Evolutionary conservation across 192 early-diverging fungal genomes (phyloP).

Genomic region (Lobosporangium transversale): DNA sequence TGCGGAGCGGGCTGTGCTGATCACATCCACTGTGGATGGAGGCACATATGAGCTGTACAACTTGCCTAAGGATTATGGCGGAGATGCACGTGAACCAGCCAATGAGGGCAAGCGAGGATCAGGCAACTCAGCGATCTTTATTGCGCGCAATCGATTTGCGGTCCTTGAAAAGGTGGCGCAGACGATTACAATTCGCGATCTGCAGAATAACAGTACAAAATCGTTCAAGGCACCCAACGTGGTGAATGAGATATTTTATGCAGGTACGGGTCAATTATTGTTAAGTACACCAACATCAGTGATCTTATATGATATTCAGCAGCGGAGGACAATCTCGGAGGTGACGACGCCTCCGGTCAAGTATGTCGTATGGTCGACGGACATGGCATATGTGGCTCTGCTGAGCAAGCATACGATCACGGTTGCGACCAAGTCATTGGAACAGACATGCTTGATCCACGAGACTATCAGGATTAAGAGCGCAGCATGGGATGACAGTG

Average conservation of each 20-base stretch:
- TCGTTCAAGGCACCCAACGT: conserved; percentile 82
- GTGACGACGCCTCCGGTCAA: conserved; percentile 87
- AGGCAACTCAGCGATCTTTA: conserved; percentile 89
- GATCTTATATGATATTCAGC: conserved; percentile 91
- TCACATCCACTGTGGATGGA: conserved; percentile 86
- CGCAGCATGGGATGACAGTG: conserved; percentile 93
- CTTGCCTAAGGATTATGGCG: conserved; percentile 76
- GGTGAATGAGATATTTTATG: conserved; percentile 85
- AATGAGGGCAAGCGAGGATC: conserved; percentile 80
- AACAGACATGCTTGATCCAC: conserved; percentile 90
- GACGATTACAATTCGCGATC: conserved; percentile 85
- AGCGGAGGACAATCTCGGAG: conserved; percentile 78
- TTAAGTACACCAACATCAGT: conserved; percentile 88
- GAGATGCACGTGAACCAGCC: conserved; percentile 68
- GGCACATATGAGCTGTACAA: conserved; percentile 92
- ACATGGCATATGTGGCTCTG: conserved; percentile 88
- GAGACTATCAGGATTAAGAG: conserved; percentile 99
- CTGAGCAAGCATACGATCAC: conserved; percentile 97
- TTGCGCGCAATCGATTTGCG: conserved; percentile 97
- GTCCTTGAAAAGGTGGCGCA: conserved; percentile 89
- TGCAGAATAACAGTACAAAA: conserved; percentile 89
- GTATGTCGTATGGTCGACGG: conserved; percentile 93
- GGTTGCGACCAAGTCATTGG: conserved; percentile 87
- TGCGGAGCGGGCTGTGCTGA: conserved; percentile 88
- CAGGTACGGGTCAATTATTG: conserved; percentile 86